Base-by-base conservation (phyloP, 176 grass and related monocot genomes). In the Rhynchospora pubera region DNA sequence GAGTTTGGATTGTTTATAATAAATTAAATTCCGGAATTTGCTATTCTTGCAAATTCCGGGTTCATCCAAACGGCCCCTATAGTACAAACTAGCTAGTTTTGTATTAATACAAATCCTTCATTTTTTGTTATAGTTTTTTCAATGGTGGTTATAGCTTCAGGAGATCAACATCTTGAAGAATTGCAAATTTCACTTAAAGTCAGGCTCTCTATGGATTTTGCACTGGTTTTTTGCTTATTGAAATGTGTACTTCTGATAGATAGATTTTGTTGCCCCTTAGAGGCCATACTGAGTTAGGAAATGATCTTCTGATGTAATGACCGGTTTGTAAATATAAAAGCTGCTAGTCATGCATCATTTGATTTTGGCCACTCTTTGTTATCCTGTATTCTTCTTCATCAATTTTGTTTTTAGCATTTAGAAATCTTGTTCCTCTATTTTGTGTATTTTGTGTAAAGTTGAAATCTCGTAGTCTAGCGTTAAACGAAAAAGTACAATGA, bases 271-370 rank as follows among this genome's bases (percentile, higher is more conserved):
- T 82, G 79, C 21, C 42, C 32, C 4, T 82, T 32, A 46, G 44
- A 82, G 45, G n/a, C 45, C 59, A 51, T 65, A 81, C 45, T 62
- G n/a, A 63, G 47, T 63, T 16, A 78, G 53, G 60, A 7, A 28
- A 80, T 60, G 58, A 46, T 13, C 30, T 80, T 80, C 32, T 65
- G 58, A 46, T 81, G 60, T 81, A 46, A 65, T 62, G 72, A 21
- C 79, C 19, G 22, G 58, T 64, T 65, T 82, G 79, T 82, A 82
- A 51, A 82, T 82, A 82, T 52, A 62, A 79, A 47, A 66, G 79
- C 79, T 66, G 60, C 60, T 82, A 61, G 61, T 46, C 39, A 65
- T 65, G 44, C 63, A 64, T 43, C 34, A 44, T 21, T 50, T 56
- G 11, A 53, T 53, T 78, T 78, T 52, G 73, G 21, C 30, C 69